These are phyloP conservation scores for Cladosporium sp. DNA, from an alignment of 2,329 filamentous ascomycete genomes.

Conservation along the genomic window DNA sequence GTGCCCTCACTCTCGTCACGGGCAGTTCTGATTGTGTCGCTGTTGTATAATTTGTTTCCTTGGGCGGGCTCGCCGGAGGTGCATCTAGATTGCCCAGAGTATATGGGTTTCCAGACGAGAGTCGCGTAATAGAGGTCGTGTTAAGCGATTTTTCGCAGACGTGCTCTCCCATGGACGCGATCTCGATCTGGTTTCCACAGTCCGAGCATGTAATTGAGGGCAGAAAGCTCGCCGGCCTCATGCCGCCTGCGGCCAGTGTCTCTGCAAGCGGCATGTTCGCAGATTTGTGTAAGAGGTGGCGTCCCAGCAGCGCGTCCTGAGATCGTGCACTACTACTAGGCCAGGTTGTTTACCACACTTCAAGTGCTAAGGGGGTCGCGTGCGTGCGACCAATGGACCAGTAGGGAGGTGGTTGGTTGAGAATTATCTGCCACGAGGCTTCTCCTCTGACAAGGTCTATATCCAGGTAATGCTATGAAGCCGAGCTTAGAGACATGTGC, in stretches of 20 bases:
- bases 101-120: neutral
- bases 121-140: constrained; percentile 18
- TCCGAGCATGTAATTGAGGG: constrained; percentile 84
- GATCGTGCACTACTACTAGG: neutral
- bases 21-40: constrained; percentile 6
- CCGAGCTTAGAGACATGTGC: constrained; percentile 1
- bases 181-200: constrained; percentile 73
- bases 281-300: neutral
- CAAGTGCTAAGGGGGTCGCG: constrained; percentile 5
- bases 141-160: constrained; percentile 48
- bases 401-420: constrained; percentile 11
- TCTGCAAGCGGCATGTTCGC: constrained; percentile 27
- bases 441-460: constrained; percentile 1
- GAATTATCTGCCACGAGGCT: constrained; percentile 6
- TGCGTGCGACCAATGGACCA: constrained; percentile 1
- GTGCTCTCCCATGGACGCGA: constrained; percentile 82
- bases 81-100: neutral
- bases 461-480: constrained; percentile 7
- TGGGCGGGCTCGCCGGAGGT: neutral
- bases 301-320: constrained; percentile 3
- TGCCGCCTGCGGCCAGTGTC: constrained; percentile 26
- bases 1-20: constrained; percentile 9
- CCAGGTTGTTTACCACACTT: constrained; percentile 3
- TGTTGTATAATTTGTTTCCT: neutral
- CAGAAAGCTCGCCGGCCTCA: constrained; percentile 65